A percentile compares a stretch with the other conserved stretches of the same genome.
Conservation (phyloP, 2,329 filamentous ascomycete species). For the Diaporthe longicolla region DNA sequence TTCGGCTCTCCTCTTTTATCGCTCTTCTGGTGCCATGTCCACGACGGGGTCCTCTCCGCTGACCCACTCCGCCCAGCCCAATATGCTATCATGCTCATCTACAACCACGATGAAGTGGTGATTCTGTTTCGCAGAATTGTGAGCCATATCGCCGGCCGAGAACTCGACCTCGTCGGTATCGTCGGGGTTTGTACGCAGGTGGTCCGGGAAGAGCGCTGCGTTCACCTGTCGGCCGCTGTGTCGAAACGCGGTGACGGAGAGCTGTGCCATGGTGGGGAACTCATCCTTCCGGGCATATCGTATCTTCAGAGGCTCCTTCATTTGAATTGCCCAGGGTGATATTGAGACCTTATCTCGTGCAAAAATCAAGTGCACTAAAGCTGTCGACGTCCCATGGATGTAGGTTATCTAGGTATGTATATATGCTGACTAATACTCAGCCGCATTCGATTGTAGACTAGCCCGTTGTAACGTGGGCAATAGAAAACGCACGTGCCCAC, state of each 20-base stretch:
- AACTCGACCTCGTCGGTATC: constrained; percentile 16
- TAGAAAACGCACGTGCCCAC: too few species aligned
- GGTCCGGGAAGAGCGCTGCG: constrained; percentile 37
- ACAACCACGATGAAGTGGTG: constrained; percentile 34
- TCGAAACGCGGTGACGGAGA: constrained; percentile 21
- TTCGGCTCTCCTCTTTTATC: not conserved
- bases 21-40: constrained; percentile 16
- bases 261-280: not conserved
- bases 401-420: not conserved
- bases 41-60: not conserved
- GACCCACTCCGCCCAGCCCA: constrained; percentile 29
- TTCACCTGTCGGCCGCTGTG: constrained; percentile 30
- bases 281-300: constrained; percentile 25
- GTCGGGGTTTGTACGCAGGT: not conserved
- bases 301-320: not conserved
- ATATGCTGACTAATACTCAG: not conserved
- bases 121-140: not conserved
- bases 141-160: not conserved
- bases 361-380: not conserved
- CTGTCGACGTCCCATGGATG: not conserved
- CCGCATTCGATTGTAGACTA: not conserved
- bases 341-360: not conserved
- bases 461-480: too few species aligned
- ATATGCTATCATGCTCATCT: not conserved
- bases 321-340: too few species aligned